Evolutionary conservation across 305 asterid genomes (phyloP).

Genomic region (Fraxinus velutina): DNA sequence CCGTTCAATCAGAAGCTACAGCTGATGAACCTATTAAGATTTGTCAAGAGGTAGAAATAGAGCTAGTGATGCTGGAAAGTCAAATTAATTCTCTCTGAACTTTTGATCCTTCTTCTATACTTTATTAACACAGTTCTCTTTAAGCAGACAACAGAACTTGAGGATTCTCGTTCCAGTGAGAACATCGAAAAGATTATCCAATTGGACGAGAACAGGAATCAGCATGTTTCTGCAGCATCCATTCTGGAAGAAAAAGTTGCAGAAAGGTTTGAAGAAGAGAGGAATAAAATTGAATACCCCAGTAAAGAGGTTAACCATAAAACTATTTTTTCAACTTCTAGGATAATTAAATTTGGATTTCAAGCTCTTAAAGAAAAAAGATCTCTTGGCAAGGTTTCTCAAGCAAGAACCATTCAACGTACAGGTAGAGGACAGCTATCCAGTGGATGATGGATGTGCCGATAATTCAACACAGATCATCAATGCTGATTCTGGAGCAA

Average conservation of each 20-base stretch:
- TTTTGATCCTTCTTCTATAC: background rate
- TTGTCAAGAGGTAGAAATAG: constrained; percentile 12
- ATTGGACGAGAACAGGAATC: background rate
- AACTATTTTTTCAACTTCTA: background rate
- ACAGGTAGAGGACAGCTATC: constrained; percentile 10
- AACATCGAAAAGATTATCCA: background rate
- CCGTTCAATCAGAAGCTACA: constrained; percentile 13
- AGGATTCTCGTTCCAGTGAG: constrained; percentile 2
- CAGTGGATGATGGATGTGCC: background rate
- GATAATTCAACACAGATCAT: background rate
- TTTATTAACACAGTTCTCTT: background rate
- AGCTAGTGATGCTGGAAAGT: background rate
- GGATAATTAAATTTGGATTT: background rate
- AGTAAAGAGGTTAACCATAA: constrained; percentile 10
- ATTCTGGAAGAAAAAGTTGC: constrained; percentile 1
- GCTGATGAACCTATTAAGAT: constrained; percentile 17
- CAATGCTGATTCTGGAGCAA: constrained; percentile 3
- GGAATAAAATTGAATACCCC: background rate
- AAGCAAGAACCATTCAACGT: background rate
- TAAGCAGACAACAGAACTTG: constrained; percentile 22
- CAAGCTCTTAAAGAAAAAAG: background rate
- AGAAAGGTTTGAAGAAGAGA: constrained; percentile 5
- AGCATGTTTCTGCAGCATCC: background rate
- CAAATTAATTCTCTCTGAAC: background rate
- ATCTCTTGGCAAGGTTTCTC: background rate